Evolutionary conservation across 2,329 filamentous ascomycete genomes (phyloP), one percentile per base, ranked within the genome.

Genomic region (Xylaria sp.): DNA sequence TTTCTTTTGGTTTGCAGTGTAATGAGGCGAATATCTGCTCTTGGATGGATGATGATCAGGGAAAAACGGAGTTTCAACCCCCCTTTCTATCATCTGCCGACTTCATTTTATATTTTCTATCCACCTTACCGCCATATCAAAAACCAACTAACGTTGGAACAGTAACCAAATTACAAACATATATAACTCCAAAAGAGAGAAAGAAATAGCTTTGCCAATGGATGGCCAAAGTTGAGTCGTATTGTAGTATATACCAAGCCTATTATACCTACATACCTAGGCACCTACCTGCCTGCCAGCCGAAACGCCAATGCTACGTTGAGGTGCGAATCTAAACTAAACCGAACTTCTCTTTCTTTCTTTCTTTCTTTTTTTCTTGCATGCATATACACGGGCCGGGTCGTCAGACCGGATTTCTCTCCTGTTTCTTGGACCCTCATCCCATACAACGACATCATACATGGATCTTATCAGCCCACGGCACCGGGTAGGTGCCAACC

Each of bases 401-500:
- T 50, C 46, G 18, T 30, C 3, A 30, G 5, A 28, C 25, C 25
- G 10, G 15, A 9, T 28, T 28, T 25, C 20, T 25, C 23, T 15
- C 45, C 10, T 13, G 9, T 30, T 7, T 50, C 25, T 12, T 10
- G 2, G 9, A 10, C 4, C 23, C 23, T 18, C 15, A 9, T 28
- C 46, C 18, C 6, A 23, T 15, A 18, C 23, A 15, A 15, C 20
- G 23, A 50, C 10, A 4, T 50, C 46, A 50, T 9, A 52, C 71
- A 45, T 64, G 4, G 13, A 57, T 48, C 56, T 74, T 73, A 70
- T 81, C 77, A 60, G 87, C 84, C 91, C 91, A 93, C 12, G 91
- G 91, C 72, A 93, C 80, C 3, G 89, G 86, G 76, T 93, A 93
- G 1, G 90, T 92, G 60, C 90, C 88, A 12, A 92, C 91, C 91